phyloP scores from a whole-genome alignment of 2,329 filamentous ascomycete genomes.

The Calycina herbarum region DNA sequence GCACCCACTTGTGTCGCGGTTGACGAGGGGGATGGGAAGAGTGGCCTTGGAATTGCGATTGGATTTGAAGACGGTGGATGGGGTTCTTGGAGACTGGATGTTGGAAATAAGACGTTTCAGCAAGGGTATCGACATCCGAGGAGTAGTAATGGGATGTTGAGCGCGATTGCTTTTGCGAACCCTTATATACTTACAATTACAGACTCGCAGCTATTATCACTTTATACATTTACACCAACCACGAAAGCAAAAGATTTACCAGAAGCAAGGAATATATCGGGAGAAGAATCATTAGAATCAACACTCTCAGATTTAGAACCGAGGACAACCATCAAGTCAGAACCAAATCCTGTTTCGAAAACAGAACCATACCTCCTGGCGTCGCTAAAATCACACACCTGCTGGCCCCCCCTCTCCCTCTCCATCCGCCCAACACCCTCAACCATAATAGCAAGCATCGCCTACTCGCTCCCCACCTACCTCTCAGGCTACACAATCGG shows the following conservation, averaged over 20 bases:
- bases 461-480: slow-evolving; percentile 77
- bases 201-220: slow-evolving; percentile 67
- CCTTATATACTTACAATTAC: slow-evolving; percentile 82
- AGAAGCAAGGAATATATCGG: background rate
- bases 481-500: slow-evolving; percentile 84
- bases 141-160: slow-evolving; percentile 48
- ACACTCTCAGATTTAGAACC: background rate
- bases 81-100: slow-evolving; percentile 64
- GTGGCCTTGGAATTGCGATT: slow-evolving; percentile 59
- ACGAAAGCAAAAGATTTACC: slow-evolving; percentile 7
- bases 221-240: slow-evolving; percentile 63
- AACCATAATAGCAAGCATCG: slow-evolving; percentile 77
- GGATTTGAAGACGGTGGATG: slow-evolving; percentile 75
- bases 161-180: slow-evolving; percentile 68
- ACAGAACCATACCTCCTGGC: slow-evolving; percentile 58
- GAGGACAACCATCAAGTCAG: background rate
- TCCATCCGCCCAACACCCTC: slow-evolving; percentile 69
- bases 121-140: slow-evolving; percentile 28
- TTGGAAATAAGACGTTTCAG: slow-evolving; percentile 37
- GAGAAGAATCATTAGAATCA: slow-evolving; percentile 8
- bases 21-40: slow-evolving; percentile 51
- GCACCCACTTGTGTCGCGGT: slow-evolving; percentile 66
- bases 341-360: background rate
- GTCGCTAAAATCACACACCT: slow-evolving; percentile 78
- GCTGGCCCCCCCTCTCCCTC: slow-evolving; percentile 75